Evolutionary conservation across 345 rosid species (phyloP).

Genomic region (Euphorbia peplus): DNA sequence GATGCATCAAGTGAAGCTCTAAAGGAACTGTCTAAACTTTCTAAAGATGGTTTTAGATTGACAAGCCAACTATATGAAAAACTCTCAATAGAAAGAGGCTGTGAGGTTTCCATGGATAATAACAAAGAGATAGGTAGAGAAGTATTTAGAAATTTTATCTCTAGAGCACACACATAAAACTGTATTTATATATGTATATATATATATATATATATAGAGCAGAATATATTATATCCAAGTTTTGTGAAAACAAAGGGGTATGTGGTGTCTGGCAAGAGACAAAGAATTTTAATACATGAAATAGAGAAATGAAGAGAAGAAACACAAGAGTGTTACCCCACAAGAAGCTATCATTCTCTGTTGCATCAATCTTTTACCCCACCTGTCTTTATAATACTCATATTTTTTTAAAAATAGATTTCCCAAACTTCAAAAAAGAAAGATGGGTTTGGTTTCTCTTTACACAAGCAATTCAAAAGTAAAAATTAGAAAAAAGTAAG

Average conservation of each 20-base stretch:
- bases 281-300: slow-evolving; percentile 52
- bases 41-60: slow-evolving; percentile 65
- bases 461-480: slow-evolving; percentile 5
- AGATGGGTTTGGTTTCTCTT: slow-evolving; percentile 16
- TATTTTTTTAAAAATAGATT: slow-evolving; percentile 9
- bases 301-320: slow-evolving; percentile 32
- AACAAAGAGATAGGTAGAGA: slow-evolving; percentile 7
- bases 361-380: slow-evolving; percentile 25
- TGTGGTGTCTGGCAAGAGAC: slow-evolving; percentile 70
- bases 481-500: slow-evolving; percentile 12
- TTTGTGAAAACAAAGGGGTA: slow-evolving; percentile 25
- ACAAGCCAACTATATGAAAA: slow-evolving; percentile 89
- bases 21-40: slow-evolving; percentile 42
- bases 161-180: slow-evolving; percentile 8
- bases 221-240: slow-evolving; percentile 19
- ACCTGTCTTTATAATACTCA: not conserved
- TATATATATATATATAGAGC: slow-evolving; percentile 23
- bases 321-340: slow-evolving; percentile 57
- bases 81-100: slow-evolving; percentile 84
- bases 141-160: slow-evolving; percentile 27
- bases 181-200: too few relatives aligned
- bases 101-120: slow-evolving; percentile 60
- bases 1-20: slow-evolving; percentile 54
- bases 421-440: slow-evolving; percentile 31
- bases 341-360: slow-evolving; percentile 42